Conservation (phyloP, 2,329 filamentous ascomycete species). For the Tolypocladium tropicale region DNA sequence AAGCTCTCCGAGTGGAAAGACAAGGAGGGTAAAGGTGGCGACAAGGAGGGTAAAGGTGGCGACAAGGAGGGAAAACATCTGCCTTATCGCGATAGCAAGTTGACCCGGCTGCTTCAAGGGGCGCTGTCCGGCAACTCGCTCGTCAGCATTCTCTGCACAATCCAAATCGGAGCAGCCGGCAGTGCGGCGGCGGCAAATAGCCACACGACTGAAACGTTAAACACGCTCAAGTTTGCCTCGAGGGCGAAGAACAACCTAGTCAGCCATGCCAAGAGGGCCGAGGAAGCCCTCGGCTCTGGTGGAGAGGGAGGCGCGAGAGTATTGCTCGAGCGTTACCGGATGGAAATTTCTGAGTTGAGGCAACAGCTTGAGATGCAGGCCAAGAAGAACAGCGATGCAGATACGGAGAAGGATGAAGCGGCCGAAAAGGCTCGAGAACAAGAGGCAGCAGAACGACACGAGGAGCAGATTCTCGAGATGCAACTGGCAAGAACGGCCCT, state of each 20-base stretch:
- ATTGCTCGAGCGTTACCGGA: slow-evolving; percentile 80
- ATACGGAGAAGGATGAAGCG: slow-evolving; percentile 52
- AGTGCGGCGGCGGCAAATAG: slow-evolving; percentile 60
- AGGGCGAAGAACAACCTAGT: slow-evolving; percentile 97
- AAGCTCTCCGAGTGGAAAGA: slow-evolving; percentile 85
- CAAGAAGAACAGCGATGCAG: slow-evolving; percentile 53
- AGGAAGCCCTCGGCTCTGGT: slow-evolving; percentile 71
- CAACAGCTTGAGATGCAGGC: slow-evolving; percentile 75
- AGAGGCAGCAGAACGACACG: slow-evolving; percentile 77
- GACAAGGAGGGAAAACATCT: slow-evolving; percentile 88
- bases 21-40: slow-evolving; percentile 59
- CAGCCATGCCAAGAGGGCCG: slow-evolving; percentile 89
- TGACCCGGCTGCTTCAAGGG: slow-evolving; percentile 84
- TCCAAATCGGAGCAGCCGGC: slow-evolving; percentile 73
- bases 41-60: slow-evolving; percentile 70
- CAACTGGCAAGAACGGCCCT: slow-evolving; percentile 89
- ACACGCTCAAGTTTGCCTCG: slow-evolving; percentile 93
- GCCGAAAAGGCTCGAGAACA: slow-evolving; percentile 65
- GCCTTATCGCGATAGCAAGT: slow-evolving; percentile 94
- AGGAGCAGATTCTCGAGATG: slow-evolving; percentile 98
- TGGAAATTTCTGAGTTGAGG: slow-evolving; percentile 80
- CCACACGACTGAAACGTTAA: slow-evolving; percentile 81
- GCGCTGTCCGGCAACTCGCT: slow-evolving; percentile 88
- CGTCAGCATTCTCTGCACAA: slow-evolving; percentile 94
- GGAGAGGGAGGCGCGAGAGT: slow-evolving; percentile 82